These are phyloP conservation scores for Podospora fimiseda DNA, from an alignment of 495 filamentous ascomycete genomes.

Conservation along the genomic window DNA sequence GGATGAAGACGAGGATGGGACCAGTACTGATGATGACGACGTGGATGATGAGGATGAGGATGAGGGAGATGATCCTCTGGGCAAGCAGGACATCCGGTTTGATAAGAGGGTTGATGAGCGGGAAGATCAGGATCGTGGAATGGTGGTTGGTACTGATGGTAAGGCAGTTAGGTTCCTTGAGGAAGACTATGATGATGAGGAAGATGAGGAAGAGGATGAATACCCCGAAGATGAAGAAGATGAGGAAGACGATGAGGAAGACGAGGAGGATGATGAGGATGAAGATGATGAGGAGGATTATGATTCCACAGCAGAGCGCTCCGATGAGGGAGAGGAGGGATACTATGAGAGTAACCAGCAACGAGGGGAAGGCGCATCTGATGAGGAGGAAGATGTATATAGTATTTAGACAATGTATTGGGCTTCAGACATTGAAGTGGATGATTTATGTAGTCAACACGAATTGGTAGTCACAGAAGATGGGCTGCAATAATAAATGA, in stretches of 20 bases:
- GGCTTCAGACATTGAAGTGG: no score
- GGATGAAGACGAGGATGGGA: conserved; percentile 10
- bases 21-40: conserved; percentile 13
- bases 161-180: background rate
- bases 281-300: conserved; percentile 12
- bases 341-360: conserved; percentile 10
- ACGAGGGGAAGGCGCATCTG: background rate
- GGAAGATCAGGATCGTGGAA: background rate
- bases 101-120: background rate
- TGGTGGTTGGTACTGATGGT: background rate
- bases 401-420: no score
- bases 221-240: conserved; percentile 3
- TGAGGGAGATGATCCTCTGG: conserved; percentile 8
- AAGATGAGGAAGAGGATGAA: conserved; percentile 2
- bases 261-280: conserved; percentile 2
- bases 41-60: conserved; percentile 14
- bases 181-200: background rate
- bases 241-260: conserved; percentile 9
- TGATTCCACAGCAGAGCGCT: no score
- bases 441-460: no score
- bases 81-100: background rate
- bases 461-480: no score
- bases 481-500: no score
- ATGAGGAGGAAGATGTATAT: background rate
- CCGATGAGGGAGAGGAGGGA: conserved; percentile 5